Conservation (phyloP, 768 basidiomycete species). For the Hebeloma cylindrosporum region DNA sequence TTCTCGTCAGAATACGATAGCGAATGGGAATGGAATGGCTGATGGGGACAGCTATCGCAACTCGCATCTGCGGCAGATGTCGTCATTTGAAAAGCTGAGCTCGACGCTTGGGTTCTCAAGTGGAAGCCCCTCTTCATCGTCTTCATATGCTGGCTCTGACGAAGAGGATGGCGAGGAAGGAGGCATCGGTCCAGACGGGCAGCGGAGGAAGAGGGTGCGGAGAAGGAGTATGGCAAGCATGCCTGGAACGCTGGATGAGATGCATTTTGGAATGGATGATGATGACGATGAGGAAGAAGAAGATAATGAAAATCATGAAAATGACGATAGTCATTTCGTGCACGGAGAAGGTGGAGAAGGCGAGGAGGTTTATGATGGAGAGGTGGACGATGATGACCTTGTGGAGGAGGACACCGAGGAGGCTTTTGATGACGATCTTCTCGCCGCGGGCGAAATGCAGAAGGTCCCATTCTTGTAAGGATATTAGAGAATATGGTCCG, state of each 20-base stretch:
- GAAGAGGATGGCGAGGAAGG: slow-evolving; percentile 52
- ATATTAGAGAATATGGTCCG: background rate
- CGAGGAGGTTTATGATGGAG: slow-evolving; percentile 78
- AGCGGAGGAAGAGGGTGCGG: slow-evolving; percentile 39
- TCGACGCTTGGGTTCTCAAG: slow-evolving; percentile 57
- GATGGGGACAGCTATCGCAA: slow-evolving; percentile 32
- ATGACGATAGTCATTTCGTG: slow-evolving; percentile 34
- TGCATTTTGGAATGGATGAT: slow-evolving; percentile 55
- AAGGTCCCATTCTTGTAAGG: slow-evolving; percentile 31
- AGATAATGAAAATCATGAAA: slow-evolving; percentile 34
- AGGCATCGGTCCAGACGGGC: slow-evolving; percentile 40
- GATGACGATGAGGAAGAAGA: slow-evolving; percentile 42
- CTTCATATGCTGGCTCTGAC: slow-evolving; percentile 54
- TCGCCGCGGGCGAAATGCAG: slow-evolving; percentile 33
- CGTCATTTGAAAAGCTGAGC: slow-evolving; percentile 73
- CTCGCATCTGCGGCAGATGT: slow-evolving; percentile 63
- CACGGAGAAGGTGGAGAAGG: slow-evolving; percentile 65
- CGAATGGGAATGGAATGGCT: too few species aligned
- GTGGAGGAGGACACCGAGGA: slow-evolving; percentile 83
- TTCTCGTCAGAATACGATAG: slow-evolving; percentile 12
- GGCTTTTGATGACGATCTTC: slow-evolving; percentile 49
- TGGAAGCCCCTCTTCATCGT: slow-evolving; percentile 57
- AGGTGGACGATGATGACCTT: slow-evolving; percentile 83
- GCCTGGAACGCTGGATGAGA: slow-evolving; percentile 77
- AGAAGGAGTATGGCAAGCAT: slow-evolving; percentile 77